Conservation (phyloP, 2,329 filamentous ascomycete genomes). For the Clarireedia hainanense region DNA sequence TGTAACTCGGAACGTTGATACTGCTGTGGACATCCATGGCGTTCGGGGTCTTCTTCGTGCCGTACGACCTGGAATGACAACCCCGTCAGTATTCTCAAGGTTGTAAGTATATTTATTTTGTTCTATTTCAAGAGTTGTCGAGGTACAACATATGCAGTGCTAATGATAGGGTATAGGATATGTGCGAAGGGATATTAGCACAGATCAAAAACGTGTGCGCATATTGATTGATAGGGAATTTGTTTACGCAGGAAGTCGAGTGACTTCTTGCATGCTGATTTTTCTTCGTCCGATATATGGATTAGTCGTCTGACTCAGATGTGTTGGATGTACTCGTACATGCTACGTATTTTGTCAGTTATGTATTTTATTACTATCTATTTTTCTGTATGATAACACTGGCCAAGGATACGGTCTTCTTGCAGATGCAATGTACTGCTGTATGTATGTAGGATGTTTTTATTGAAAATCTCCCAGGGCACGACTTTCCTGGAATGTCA, state of each 20-base stretch:
- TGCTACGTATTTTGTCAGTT: neutral
- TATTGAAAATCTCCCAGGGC: neutral
- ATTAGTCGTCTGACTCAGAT: conserved; percentile 8
- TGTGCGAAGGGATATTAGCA: neutral
- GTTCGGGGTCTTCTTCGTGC: conserved; percentile 3
- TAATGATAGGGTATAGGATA: neutral
- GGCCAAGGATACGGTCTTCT: neutral
- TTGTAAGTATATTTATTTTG: neutral
- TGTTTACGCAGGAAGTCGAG: conserved; percentile 1
- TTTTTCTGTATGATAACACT: neutral
- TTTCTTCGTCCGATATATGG: conserved; percentile 5
- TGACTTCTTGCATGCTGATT: conserved; percentile 9
- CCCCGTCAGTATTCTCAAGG: neutral
- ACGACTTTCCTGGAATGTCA: neutral
- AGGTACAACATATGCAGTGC: neutral
- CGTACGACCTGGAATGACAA: neutral
- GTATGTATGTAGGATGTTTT: neutral
- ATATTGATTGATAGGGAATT: conserved; percentile 5
- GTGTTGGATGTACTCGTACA: neutral
- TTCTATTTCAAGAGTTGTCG: neutral
- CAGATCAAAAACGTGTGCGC: neutral
- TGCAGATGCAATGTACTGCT: neutral
- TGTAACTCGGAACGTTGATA: conserved; percentile 7
- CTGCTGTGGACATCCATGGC: conserved; percentile 1
- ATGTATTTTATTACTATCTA: neutral